Conservation (phyloP, 192 early-diverging fungal genomes). For the Coemansia sp. region DNA sequence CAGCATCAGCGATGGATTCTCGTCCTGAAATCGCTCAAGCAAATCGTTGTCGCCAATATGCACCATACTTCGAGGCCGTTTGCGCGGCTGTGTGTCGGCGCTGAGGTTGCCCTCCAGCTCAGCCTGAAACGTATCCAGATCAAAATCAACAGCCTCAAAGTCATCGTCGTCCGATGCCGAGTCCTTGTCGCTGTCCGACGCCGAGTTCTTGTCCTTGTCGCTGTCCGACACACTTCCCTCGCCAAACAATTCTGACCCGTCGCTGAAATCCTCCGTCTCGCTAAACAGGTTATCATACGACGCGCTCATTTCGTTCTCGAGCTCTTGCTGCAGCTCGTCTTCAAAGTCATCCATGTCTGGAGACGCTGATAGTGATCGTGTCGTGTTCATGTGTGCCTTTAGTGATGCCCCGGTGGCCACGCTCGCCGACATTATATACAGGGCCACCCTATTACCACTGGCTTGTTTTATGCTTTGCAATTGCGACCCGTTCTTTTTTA, state of each 20-base stretch:
- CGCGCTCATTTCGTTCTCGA: slow-evolving; percentile 51
- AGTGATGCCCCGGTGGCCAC: slow-evolving; percentile 33
- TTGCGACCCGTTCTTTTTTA: neutral
- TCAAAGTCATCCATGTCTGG: slow-evolving; percentile 43
- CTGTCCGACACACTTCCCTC: slow-evolving; percentile 16
- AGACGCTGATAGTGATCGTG: slow-evolving; percentile 31
- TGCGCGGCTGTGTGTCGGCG: slow-evolving; percentile 12
- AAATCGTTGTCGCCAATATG: slow-evolving; percentile 39
- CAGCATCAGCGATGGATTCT: slow-evolving; percentile 60
- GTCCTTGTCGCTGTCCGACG: slow-evolving; percentile 29
- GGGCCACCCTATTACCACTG: neutral
- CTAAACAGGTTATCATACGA: slow-evolving; percentile 49
- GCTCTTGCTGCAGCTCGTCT: slow-evolving; percentile 51
- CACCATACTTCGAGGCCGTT: slow-evolving; percentile 18
- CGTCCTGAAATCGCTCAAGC: slow-evolving; percentile 49
- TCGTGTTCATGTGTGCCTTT: slow-evolving; percentile 29
- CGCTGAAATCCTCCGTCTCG: slow-evolving; percentile 6
- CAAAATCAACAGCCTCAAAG: slow-evolving; percentile 51
- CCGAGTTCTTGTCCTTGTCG: slow-evolving; percentile 37
- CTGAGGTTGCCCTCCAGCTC: slow-evolving; percentile 22
- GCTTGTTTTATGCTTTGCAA: neutral
- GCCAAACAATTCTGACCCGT: slow-evolving; percentile 40
- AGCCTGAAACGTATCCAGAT: slow-evolving; percentile 18
- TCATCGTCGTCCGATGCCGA: slow-evolving; percentile 52
- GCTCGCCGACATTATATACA: slow-evolving; percentile 48